Evolutionary conservation across 2,329 filamentous ascomycete species (phyloP).

Genomic region (Aureobasidium sp.): DNA sequence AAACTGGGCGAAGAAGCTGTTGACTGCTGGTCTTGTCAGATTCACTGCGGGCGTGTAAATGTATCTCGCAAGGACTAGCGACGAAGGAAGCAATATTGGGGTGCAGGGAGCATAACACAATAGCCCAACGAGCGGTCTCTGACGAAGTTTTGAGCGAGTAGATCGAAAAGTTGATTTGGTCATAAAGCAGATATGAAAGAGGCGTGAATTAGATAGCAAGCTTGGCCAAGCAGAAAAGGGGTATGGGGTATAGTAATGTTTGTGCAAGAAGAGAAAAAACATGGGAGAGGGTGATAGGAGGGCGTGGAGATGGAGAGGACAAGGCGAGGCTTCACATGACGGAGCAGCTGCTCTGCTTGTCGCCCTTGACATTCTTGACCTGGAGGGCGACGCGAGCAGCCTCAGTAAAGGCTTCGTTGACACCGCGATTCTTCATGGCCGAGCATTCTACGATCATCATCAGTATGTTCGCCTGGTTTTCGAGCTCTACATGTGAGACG

Average conservation of each 20-base stretch:
- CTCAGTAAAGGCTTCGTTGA: constrained; percentile 98
- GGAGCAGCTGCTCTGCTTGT: constrained; percentile 38
- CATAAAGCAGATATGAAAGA: background rate
- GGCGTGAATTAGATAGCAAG: constrained; percentile 8
- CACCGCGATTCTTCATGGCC: constrained; percentile 93
- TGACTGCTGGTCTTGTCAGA: background rate
- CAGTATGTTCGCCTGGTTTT: background rate
- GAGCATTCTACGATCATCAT: constrained; percentile 66
- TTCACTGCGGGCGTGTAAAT: background rate
- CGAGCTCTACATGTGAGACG: constrained; percentile 19
- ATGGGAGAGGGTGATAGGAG: background rate
- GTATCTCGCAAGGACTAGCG: background rate
- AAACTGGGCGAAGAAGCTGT: background rate
- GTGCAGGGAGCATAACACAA: background rate
- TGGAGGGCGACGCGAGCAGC: constrained; percentile 83
- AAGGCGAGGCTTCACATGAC: constrained; percentile 31
- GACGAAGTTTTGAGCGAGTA: background rate
- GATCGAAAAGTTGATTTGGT: background rate
- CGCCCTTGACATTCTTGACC: constrained; percentile 44
- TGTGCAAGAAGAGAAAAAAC: constrained; percentile 7
- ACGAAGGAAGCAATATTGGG: background rate
- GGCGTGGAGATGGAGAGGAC: background rate
- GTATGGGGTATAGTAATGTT: constrained; percentile 14
- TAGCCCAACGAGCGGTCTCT: background rate
- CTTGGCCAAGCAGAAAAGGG: background rate